phyloP scores from a whole-genome alignment of 2,329 filamentous ascomycete species.

The Leptographium galeiforme region DNA sequence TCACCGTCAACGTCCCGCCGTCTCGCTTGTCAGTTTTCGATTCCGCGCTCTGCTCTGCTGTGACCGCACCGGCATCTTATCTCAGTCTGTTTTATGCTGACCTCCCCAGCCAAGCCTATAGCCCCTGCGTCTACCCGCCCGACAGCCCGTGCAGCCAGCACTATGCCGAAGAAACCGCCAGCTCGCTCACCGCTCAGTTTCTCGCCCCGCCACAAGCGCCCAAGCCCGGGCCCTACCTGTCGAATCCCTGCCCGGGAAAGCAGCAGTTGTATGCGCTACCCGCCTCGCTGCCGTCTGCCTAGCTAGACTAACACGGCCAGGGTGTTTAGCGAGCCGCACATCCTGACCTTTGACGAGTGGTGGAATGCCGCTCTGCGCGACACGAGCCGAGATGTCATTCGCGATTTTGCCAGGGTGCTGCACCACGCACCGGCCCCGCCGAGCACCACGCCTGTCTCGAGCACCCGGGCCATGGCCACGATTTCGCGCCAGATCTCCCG shows the following conservation, averaged over 20 bases:
- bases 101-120: too few species aligned
- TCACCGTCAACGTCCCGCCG: not conserved
- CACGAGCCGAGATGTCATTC: not conserved
- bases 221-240: too few species aligned
- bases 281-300: not conserved
- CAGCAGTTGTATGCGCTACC: too few species aligned
- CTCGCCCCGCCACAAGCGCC: too few species aligned
- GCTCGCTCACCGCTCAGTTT: too few species aligned
- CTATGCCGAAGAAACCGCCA: too few species aligned
- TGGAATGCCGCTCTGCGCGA: not conserved
- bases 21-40: not conserved
- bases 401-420: not conserved
- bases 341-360: slow-evolving; percentile 1
- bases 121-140: too few species aligned
- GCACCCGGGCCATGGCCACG: not conserved
- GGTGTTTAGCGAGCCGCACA: not conserved
- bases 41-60: not conserved
- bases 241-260: too few species aligned
- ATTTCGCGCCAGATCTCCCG: not conserved
- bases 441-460: not conserved
- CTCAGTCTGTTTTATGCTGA: too few species aligned
- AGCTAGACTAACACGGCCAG: not conserved
- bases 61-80: not conserved
- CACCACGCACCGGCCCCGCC: not conserved
- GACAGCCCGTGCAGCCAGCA: too few species aligned